Evolutionary conservation across 805 yeast genomes (phyloP).

Genomic region (Kodamaea sagamina): DNA sequence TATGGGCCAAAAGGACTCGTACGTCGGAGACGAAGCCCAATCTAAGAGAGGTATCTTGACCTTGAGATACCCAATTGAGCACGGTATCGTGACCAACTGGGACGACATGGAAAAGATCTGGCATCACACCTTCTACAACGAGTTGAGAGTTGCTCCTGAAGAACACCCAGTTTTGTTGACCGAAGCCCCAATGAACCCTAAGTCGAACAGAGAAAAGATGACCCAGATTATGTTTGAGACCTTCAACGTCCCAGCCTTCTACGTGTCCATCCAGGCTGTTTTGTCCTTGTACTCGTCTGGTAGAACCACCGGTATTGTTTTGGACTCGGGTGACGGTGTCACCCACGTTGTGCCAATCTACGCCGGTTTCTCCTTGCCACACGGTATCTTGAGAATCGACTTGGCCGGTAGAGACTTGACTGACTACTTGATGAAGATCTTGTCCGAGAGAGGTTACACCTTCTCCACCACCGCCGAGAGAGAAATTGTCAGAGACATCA

Average conservation of each 20-base stretch:
- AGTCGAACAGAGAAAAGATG: conserved; percentile 99
- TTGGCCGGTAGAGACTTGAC: conserved; percentile 99
- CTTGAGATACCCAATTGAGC: conserved; percentile 98
- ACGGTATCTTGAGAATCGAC: conserved; percentile 97
- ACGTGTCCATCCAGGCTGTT: conserved; percentile 98
- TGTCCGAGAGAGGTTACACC: conserved; percentile 97
- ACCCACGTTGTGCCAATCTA: conserved; percentile 99
- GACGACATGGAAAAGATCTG: conserved; percentile 99
- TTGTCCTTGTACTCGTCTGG: conserved; percentile 98
- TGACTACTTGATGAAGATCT: conserved; percentile 97
- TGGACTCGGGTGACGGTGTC: conserved; percentile 99
- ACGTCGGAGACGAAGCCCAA: conserved; percentile 99
- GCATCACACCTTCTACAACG: conserved; percentile 99
- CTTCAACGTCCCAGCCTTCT: conserved; percentile 98
- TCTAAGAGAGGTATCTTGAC: conserved; percentile 99
- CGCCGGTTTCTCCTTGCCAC: conserved; percentile 99
- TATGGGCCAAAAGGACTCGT: conserved; percentile 99
- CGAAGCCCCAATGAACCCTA: conserved; percentile 99
- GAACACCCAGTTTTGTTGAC: conserved; percentile 99
- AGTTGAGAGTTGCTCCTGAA: conserved; percentile 99
- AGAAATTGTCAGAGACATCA: conserved; percentile 92
- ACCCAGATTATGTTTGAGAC: conserved; percentile 99
- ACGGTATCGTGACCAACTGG: conserved; percentile 99
- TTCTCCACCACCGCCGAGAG: conserved; percentile 99
- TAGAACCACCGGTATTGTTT: conserved; percentile 99